Conservation (phyloP, 805 yeast species). For the Suhomyces sp. region DNA sequence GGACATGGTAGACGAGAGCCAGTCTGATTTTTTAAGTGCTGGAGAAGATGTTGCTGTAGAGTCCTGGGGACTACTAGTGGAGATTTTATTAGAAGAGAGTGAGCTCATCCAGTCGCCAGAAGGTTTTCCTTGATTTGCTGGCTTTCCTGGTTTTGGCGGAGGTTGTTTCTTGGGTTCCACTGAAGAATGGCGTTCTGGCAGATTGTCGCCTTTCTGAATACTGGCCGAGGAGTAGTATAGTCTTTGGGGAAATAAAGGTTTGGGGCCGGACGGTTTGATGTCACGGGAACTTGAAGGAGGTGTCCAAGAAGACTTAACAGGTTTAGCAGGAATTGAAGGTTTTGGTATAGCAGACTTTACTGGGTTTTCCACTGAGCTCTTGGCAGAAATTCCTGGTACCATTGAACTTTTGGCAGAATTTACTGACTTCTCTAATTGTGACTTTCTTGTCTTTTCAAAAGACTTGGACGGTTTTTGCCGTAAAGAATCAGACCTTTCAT, state of each 20-base stretch:
- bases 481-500: not conserved
- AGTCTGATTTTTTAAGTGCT: conserved; percentile 8
- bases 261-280: conserved; percentile 6
- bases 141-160: conserved; percentile 5
- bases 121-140: not conserved
- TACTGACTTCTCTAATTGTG: no score
- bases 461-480: no score
- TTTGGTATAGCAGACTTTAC: not conserved
- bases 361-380: no score
- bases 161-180: not conserved
- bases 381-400: no score
- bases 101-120: conserved; percentile 8
- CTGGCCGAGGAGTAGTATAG: conserved; percentile 11
- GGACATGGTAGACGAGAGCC: conserved; percentile 13
- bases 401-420: not conserved
- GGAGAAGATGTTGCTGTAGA: conserved; percentile 1
- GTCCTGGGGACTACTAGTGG: conserved; percentile 8
- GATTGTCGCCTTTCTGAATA: conserved; percentile 6
- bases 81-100: conserved; percentile 7
- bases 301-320: not conserved
- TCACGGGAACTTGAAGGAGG: not conserved
- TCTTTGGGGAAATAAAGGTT: conserved; percentile 12
- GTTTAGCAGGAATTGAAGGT: not conserved
- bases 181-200: not conserved
- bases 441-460: not conserved